Conservation (phyloP, 192 early-diverging fungal genomes). For the Coemansia reversa region DNA sequence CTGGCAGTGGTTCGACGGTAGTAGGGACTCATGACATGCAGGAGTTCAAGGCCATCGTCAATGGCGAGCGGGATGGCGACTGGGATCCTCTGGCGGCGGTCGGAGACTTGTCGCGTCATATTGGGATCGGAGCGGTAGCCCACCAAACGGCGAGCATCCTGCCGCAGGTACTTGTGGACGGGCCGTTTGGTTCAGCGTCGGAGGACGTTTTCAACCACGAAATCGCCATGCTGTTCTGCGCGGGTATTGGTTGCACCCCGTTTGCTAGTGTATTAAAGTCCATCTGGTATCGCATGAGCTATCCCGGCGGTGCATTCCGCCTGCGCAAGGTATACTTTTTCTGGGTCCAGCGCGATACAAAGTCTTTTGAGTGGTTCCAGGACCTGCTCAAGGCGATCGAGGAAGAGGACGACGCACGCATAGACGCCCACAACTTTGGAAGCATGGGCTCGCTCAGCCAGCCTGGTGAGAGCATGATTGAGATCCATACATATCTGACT, state of each 20-base stretch:
- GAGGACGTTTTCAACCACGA: constrained; percentile 86
- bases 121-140: constrained; percentile 14
- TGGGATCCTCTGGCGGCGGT: constrained; percentile 29
- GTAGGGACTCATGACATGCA: constrained; percentile 28
- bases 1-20: constrained; percentile 24
- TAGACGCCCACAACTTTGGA: constrained; percentile 14
- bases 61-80: constrained; percentile 22
- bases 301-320: constrained; percentile 50
- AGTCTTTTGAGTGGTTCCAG: constrained; percentile 88
- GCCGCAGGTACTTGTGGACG: constrained; percentile 73
- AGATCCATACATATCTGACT: constrained; percentile 80
- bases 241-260: constrained; percentile 83
- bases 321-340: constrained; percentile 86
- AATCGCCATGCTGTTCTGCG: constrained; percentile 73
- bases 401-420: constrained; percentile 64
- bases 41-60: constrained; percentile 39
- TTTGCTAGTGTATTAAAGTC: constrained; percentile 82
- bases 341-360: constrained; percentile 82
- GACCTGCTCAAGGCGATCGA: constrained; percentile 79
- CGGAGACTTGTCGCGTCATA: constrained; percentile 7
- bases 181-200: constrained; percentile 74
- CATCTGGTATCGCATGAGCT: constrained; percentile 71
- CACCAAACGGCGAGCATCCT: constrained; percentile 51
- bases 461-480: constrained; percentile 58
- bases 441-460: constrained; percentile 26